Evolutionary conservation across 148 eudicot genomes (phyloP).

Genomic region (Cornus controversa): DNA sequence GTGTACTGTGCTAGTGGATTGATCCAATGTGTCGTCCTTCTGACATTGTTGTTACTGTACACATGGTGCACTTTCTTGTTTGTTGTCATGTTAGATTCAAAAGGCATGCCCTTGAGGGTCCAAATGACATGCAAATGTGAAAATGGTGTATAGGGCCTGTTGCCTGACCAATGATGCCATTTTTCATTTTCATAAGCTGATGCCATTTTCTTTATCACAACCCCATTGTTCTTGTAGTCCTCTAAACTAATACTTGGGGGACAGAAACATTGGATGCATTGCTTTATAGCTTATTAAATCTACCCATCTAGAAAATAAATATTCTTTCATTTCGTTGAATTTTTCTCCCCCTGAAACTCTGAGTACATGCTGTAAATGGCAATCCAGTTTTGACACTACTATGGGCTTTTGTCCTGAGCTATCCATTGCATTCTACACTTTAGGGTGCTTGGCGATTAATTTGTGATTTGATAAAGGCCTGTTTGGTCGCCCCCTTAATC

Average conservation of each 20-base stretch:
- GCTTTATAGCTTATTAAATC: neutral
- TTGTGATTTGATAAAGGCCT: too few relatives aligned
- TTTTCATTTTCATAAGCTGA: too few relatives aligned
- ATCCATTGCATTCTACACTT: too few relatives aligned
- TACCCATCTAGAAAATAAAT: neutral
- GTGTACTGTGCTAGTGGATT: conserved; percentile 51
- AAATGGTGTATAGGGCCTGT: neutral
- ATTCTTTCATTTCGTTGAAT: neutral
- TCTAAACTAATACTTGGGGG: neutral
- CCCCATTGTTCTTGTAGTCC: neutral
- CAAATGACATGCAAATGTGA: neutral
- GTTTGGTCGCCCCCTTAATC: too few relatives aligned
- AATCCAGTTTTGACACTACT: too few relatives aligned
- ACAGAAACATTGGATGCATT: neutral
- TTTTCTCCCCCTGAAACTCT: neutral
- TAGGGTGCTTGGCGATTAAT: too few relatives aligned
- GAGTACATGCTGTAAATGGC: neutral
- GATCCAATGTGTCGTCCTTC: conserved; percentile 2
- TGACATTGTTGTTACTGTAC: neutral
- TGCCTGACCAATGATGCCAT: too few relatives aligned
- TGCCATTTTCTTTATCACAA: neutral
- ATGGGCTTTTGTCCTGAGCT: too few relatives aligned
- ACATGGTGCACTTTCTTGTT: neutral
- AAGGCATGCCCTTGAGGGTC: neutral
- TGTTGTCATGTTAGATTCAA: neutral